Conservation (phyloP, 179 eudicot species). For the Amaranthus tricolor region DNA sequence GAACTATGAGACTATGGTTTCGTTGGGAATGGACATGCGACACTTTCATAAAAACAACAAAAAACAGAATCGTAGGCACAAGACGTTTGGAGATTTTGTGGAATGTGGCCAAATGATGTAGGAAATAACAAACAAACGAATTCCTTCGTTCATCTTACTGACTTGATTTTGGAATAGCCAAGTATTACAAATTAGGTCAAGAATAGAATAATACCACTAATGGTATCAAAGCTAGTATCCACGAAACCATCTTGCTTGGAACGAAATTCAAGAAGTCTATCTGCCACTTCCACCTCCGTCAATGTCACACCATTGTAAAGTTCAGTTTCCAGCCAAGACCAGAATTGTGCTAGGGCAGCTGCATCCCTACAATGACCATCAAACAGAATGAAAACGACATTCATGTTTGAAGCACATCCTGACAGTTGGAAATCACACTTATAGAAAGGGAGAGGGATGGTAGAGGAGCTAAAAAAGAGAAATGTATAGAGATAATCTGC, state of each 20-base stretch:
- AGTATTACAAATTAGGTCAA: slow-evolving; percentile 8
- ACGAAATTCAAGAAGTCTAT: slow-evolving; percentile 85
- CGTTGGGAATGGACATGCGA: too few relatives aligned
- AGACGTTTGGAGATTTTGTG: neutral
- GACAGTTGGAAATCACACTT: neutral
- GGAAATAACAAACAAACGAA: neutral
- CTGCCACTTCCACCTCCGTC: slow-evolving; percentile 88
- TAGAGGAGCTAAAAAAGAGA: neutral
- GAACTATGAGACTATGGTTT: too few relatives aligned
- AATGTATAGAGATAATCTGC: neutral
- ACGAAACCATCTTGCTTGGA: slow-evolving; percentile 80
- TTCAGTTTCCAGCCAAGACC: slow-evolving; percentile 95
- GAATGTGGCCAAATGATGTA: neutral
- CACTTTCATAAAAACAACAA: neutral
- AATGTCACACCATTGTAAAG: slow-evolving; percentile 46
- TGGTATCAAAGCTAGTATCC: slow-evolving; percentile 93
- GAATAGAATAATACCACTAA: slow-evolving; percentile 60
- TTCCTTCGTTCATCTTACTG: neutral
- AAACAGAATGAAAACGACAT: neutral
- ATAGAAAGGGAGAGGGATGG: neutral
- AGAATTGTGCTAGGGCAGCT: slow-evolving; percentile 83
- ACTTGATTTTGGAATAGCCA: neutral
- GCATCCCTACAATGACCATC: slow-evolving; percentile 65
- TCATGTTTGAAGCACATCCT: neutral
- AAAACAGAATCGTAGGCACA: neutral